Conservation (phyloP, 2,329 filamentous ascomycete species). For the Scolecobasidium constrictum region DNA sequence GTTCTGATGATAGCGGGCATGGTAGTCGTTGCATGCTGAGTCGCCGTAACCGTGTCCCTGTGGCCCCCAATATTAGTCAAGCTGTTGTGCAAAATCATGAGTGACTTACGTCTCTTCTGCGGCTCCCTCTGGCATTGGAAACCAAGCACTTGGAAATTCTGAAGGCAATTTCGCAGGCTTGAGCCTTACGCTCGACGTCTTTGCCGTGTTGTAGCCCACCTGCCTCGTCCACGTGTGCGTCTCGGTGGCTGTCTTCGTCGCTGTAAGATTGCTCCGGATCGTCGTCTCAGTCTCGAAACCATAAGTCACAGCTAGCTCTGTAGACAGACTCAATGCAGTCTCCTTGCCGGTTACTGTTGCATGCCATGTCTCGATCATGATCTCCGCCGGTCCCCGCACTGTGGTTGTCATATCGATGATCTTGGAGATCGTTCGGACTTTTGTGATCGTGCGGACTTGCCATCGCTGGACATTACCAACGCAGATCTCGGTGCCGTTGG, state of each 20-base stretch:
- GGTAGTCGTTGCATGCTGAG: no score
- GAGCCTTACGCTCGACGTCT: no score
- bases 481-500: background rate
- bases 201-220: background rate
- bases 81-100: no score
- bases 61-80: no score
- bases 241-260: slow-evolving; percentile 9
- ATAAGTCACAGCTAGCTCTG: background rate
- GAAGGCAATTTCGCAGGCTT: no score
- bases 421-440: slow-evolving; percentile 23
- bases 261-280: slow-evolving; percentile 9
- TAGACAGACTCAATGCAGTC: background rate
- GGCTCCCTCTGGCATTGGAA: no score
- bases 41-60: no score
- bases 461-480: background rate
- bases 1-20: no score
- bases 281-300: background rate
- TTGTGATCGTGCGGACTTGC: slow-evolving; percentile 15
- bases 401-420: slow-evolving; percentile 29
- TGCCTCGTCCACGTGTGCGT: background rate
- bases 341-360: background rate
- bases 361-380: background rate
- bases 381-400: slow-evolving; percentile 12
- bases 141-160: no score
- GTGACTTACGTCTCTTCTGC: no score